These are phyloP conservation scores for Xylariaceae sp. DNA, from an alignment of 2,329 filamentous ascomycete species.

Conservation along the genomic window DNA sequence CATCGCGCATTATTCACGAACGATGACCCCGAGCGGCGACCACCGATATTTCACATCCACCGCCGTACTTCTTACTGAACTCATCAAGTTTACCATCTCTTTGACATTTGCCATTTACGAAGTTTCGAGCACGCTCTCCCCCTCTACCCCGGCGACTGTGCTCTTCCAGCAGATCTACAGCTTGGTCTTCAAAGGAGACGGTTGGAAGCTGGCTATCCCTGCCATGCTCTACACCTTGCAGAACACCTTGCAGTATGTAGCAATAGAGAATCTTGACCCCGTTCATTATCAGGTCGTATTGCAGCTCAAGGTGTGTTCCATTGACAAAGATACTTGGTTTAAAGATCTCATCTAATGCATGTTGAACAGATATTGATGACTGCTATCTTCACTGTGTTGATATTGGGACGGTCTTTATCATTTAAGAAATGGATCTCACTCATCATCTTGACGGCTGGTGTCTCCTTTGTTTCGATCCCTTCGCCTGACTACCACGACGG, in stretches of 20 bases:
- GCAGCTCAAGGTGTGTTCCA: constrained; percentile 67
- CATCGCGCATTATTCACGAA: constrained; percentile 88
- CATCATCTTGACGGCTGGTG: constrained; percentile 71
- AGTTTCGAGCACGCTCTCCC: constrained; percentile 68
- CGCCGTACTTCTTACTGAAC: constrained; percentile 87
- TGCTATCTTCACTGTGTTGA: constrained; percentile 75
- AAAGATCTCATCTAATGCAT: constrained; percentile 9
- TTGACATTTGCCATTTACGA: constrained; percentile 85
- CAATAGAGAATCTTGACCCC: constrained; percentile 83
- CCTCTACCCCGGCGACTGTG: constrained; percentile 73
- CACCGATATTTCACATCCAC: constrained; percentile 92
- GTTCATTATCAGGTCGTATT: constrained; percentile 92
- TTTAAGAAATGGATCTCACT: constrained; percentile 74
- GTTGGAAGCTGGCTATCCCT: constrained; percentile 90
- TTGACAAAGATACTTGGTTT: neutral
- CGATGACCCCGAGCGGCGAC: constrained; percentile 79
- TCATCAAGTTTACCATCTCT: constrained; percentile 83
- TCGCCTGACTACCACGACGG: constrained; percentile 50
- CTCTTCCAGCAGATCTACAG: constrained; percentile 75
- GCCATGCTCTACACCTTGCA: constrained; percentile 85
- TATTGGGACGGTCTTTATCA: constrained; percentile 68
- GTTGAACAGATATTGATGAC: constrained; percentile 67
- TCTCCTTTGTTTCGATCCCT: constrained; percentile 80
- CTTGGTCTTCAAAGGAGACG: constrained; percentile 80
- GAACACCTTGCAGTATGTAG: constrained; percentile 90